These are phyloP conservation scores for Houttuynia cordata DNA, from an alignment of 164 flowering plant genomes.

Conservation along the genomic window DNA sequence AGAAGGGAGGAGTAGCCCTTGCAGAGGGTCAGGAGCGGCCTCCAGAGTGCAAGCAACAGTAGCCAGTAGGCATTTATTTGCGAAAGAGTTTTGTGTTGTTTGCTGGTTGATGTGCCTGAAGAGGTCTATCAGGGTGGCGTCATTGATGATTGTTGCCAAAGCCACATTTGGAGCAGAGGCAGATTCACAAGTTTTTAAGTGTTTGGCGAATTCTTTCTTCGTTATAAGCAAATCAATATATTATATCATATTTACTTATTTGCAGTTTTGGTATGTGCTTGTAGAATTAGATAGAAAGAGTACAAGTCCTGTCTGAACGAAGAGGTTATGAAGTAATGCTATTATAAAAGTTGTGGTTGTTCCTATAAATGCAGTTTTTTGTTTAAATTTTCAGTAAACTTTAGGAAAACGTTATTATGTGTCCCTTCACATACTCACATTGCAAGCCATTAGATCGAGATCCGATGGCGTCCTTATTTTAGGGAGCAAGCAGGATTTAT, in stretches of 20 bases:
- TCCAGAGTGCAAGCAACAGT: slow-evolving; percentile 33
- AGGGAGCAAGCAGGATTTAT: too few species aligned
- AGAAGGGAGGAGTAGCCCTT: slow-evolving; percentile 34
- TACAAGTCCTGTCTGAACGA: not conserved
- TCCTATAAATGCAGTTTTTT: too few species aligned
- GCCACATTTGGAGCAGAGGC: not conserved
- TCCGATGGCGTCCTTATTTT: too few species aligned
- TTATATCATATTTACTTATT: too few species aligned
- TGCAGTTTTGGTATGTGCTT: not conserved
- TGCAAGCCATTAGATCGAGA: too few species aligned
- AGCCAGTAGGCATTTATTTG: slow-evolving; percentile 1
- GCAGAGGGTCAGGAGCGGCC: slow-evolving; percentile 27
- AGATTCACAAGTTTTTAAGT: not conserved
- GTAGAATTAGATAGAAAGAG: not conserved
- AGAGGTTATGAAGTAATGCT: not conserved
- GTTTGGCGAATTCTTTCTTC: not conserved
- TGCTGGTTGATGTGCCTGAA: not conserved
- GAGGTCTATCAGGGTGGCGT: not conserved
- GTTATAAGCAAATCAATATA: not conserved
- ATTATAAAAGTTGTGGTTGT: too few species aligned
- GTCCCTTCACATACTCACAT: too few species aligned
- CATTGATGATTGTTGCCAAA: not conserved
- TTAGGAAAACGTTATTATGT: too few species aligned
- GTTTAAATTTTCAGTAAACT: too few species aligned
- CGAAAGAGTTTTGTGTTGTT: not conserved